These are phyloP conservation scores for Leptographium flavum DNA, from an alignment of 2,329 filamentous ascomycete species.

Conservation along the genomic window DNA sequence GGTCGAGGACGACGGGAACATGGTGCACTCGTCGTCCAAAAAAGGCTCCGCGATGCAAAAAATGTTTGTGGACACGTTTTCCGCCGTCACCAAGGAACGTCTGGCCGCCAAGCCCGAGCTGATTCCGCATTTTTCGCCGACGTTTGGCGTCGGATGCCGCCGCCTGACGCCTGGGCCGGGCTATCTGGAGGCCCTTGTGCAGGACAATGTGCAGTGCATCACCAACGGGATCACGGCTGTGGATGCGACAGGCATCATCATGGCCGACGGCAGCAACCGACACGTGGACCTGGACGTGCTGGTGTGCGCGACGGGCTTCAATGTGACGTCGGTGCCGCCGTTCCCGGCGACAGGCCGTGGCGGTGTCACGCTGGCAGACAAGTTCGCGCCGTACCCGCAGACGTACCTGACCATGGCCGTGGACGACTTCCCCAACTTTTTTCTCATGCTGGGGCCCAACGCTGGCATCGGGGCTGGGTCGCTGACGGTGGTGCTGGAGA, in stretches of 20 bases:
- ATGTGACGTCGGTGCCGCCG: constrained; percentile 23
- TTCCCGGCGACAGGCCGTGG: constrained; percentile 26
- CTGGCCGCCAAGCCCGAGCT: constrained; percentile 29
- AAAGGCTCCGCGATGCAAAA: constrained; percentile 21
- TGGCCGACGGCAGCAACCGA: constrained; percentile 12
- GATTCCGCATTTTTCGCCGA: constrained; percentile 25
- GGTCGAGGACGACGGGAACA: constrained; percentile 28
- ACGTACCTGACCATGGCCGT: constrained; percentile 30
- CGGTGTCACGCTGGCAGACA: constrained; percentile 21
- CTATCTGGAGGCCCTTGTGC: constrained; percentile 28
- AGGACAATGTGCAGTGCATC: constrained; percentile 26
- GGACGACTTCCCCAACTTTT: constrained; percentile 33
- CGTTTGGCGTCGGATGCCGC: constrained; percentile 28
- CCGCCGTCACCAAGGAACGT: constrained; percentile 23
- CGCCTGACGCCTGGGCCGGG: constrained; percentile 30
- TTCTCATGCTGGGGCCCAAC: constrained; percentile 35
- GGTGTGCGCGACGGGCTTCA: constrained; percentile 33
- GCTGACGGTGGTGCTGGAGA: constrained; percentile 31
- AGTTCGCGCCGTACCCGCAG: constrained; percentile 24
- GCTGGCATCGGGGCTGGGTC: constrained; percentile 30
- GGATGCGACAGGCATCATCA: constrained; percentile 21
- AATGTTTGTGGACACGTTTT: constrained; percentile 18
- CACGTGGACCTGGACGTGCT: constrained; percentile 25
- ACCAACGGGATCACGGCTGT: constrained; percentile 19
- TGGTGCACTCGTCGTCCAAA: constrained; percentile 26